Base-by-base conservation (phyloP, 2,329 filamentous ascomycete species). In the Pestalotiopsis sp. region DNA sequence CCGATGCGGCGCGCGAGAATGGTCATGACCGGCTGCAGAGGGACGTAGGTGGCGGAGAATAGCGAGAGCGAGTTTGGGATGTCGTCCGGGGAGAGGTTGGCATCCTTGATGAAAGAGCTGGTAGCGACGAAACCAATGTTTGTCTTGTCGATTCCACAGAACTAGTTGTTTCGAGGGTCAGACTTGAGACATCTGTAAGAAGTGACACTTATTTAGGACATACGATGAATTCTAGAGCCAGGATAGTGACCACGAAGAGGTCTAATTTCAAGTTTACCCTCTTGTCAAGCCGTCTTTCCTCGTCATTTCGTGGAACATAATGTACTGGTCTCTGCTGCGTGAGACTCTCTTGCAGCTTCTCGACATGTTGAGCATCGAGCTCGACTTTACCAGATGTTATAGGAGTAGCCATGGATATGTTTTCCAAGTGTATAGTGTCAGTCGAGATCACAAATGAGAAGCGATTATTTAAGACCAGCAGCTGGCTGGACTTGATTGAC, bases 111-210 rank as follows among this genome's bases (percentile, higher is more conserved):
- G n/a, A 74, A 74, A 67, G 60, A 69, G 65, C 68, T 73, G 13
- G 72, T 75, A 2, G 72, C 73, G 17, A 74, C 72, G 62, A 73
- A 75, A 27, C 72, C 72, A 25, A 74, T 65, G 59, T 73, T 72
- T 27, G 71, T 74, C 52, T 75, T 73, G 69, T 75, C 73, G 39
- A 75, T 72, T 4, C 71, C 72, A 52, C 70, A 74, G 31, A 73
- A 73, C 69, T 73, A 39, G 3, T 36, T 17, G 45, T 5, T 31
- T 31, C 4, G 13, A n/a, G 3, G 9, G 49, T 38, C 27, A 58
- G 45, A 6, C n/a, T n/a, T n/a, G n/a, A n/a, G n/a, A n/a, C n/a
- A n/a, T n/a, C n/a, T n/a, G n/a, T n/a, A n/a, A n/a, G n/a, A n/a
- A n/a, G n/a, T n/a, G n/a, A n/a, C n/a, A n/a, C n/a, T n/a, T n/a